These are phyloP conservation scores for Trypanosoma lewisi DNA, from an alignment of 208 protist species.

Conservation along the genomic window DNA sequence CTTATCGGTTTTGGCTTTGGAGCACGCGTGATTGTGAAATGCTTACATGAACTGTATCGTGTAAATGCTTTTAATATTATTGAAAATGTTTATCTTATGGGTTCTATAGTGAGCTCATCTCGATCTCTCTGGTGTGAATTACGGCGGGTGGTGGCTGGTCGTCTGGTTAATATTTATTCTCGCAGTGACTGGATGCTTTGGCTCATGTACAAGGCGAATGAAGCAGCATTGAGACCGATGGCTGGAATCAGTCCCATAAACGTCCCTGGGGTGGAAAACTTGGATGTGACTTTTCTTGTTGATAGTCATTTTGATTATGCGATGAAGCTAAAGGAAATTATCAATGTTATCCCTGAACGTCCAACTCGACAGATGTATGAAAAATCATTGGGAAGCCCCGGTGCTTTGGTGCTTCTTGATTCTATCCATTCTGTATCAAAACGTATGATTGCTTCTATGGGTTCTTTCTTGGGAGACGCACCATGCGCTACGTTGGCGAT, in stretches of 20 bases:
- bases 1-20: slow-evolving; percentile 89
- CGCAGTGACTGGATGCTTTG: slow-evolving; percentile 80
- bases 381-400: slow-evolving; percentile 5
- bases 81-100: slow-evolving; percentile 86
- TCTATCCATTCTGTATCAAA: neutral
- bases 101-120: slow-evolving; percentile 56
- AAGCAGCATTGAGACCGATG: slow-evolving; percentile 70
- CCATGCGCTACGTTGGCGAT: slow-evolving; percentile 14
- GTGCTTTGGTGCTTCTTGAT: slow-evolving; percentile 12
- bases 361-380: slow-evolving; percentile 22
- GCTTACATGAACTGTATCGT: slow-evolving; percentile 63
- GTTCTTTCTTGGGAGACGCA: neutral
- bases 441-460: slow-evolving; percentile 16
- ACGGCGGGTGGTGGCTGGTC: slow-evolving; percentile 74
- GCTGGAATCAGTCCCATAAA: slow-evolving; percentile 68
- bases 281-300: slow-evolving; percentile 68
- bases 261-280: slow-evolving; percentile 84
- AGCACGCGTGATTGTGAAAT: slow-evolving; percentile 77
- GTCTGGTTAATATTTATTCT: slow-evolving; percentile 87
- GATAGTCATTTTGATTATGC: slow-evolving; percentile 65
- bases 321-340: slow-evolving; percentile 44
- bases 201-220: slow-evolving; percentile 76
- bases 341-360: slow-evolving; percentile 21
- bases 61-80: slow-evolving; percentile 63
- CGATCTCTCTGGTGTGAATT: slow-evolving; percentile 50